Percentiles rank a stretch among this genome's conserved stretches.
Evolutionary conservation across 2,329 filamentous ascomycete species (phyloP).

Genomic region (Phyllosticta capitalensis): DNA sequence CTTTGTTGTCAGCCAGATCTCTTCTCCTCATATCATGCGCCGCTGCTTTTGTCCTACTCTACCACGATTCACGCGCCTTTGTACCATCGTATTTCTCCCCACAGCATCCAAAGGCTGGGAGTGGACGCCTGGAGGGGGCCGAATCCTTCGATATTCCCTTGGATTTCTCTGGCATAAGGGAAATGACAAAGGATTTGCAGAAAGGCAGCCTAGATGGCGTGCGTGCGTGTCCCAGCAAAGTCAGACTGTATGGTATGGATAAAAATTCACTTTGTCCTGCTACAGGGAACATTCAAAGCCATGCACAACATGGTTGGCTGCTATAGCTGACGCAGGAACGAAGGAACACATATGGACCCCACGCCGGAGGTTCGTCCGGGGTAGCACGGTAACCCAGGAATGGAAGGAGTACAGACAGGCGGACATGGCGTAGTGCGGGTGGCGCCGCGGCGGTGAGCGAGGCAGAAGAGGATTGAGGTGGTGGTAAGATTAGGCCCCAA

Average conservation of each 20-base stretch:
- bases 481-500: neutral
- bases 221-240: neutral
- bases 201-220: neutral
- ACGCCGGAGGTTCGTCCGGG: neutral
- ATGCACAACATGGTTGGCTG: neutral
- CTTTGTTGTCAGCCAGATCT: neutral
- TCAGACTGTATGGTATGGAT: no score
- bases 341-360: neutral
- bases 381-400: no score
- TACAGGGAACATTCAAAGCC: no score
- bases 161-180: neutral
- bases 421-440: neutral
- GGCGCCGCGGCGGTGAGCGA: neutral
- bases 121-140: neutral
- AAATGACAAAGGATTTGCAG: neutral
- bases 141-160: neutral
- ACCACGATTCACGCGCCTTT: no score
- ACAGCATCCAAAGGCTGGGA: no score
- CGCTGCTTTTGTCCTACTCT: no score
- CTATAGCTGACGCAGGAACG: neutral
- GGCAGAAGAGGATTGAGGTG: neutral
- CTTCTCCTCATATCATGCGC: neutral
- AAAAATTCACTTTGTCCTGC: no score
- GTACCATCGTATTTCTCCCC: no score
- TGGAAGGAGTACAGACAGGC: neutral